Percentiles rank a stretch among this genome's conserved stretches.
phyloP scores from a whole-genome alignment of 1,284 basidiomycete species.

The Rhodotorula sp. region DNA sequence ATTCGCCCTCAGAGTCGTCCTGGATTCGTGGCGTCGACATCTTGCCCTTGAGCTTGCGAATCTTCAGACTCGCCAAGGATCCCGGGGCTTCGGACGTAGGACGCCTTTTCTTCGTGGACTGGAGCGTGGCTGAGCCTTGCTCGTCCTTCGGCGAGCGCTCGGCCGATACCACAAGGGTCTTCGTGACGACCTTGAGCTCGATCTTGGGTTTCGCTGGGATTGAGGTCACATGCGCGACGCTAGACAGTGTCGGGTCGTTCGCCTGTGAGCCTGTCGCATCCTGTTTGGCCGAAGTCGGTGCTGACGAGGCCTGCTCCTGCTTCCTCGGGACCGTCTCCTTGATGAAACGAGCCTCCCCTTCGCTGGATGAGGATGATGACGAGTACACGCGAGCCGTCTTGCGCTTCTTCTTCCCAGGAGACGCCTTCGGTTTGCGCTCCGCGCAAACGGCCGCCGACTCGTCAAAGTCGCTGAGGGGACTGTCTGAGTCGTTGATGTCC shows the following conservation, averaged over 20 bases:
- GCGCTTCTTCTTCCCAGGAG: constrained; percentile 9
- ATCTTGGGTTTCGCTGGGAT: neutral
- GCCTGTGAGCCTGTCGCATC: too few relatives aligned
- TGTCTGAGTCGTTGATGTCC: neutral
- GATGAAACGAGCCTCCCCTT: constrained; percentile 5
- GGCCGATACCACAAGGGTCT: neutral
- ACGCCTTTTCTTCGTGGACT: constrained; percentile 14
- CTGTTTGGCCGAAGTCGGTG: neutral
- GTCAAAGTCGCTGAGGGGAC: constrained; percentile 1
- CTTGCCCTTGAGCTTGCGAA: constrained; percentile 21
- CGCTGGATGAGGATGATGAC: constrained; percentile 9
- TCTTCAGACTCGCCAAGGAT: constrained; percentile 20
- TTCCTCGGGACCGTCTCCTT: constrained; percentile 9
- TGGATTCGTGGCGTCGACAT: neutral
- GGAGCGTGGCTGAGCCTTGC: neutral
- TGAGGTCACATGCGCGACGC: too few relatives aligned
- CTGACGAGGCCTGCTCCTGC: neutral
- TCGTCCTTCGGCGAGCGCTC: constrained; percentile 3
- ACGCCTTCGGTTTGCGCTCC: too few relatives aligned
- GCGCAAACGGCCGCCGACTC: neutral
- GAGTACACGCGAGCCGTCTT: constrained; percentile 9
- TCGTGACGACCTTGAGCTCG: constrained; percentile 11
- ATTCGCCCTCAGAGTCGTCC: constrained; percentile 9
- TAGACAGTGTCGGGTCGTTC: too few relatives aligned
- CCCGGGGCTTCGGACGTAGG: neutral